These are phyloP conservation scores for Aureobasidium leucospermi DNA, from an alignment of 2,329 filamentous ascomycete species.

Conservation along the genomic window DNA sequence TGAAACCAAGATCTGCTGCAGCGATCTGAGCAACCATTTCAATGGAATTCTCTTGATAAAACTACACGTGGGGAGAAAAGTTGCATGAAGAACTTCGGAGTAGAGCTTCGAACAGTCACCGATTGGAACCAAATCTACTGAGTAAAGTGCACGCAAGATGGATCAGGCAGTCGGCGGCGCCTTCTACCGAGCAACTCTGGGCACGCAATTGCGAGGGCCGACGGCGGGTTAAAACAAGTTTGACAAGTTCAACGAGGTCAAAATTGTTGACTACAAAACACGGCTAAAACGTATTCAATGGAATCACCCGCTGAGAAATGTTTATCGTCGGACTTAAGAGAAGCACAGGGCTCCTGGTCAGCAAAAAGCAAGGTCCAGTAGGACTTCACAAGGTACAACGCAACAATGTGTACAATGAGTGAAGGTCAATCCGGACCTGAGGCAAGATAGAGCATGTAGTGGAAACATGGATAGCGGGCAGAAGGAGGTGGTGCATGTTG, in stretches of 20 bases:
- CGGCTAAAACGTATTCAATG: conserved; percentile 2
- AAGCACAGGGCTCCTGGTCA: neutral
- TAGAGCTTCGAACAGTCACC: no score
- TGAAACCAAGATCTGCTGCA: neutral
- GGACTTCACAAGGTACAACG: neutral
- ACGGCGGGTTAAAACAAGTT: neutral
- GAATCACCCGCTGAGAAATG: neutral
- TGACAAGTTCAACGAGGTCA: neutral
- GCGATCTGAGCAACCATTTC: neutral
- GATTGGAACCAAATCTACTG: no score
- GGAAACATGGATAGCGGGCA: neutral
- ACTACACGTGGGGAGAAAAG: no score
- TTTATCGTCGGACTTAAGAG: neutral
- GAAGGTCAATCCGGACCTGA: no score
- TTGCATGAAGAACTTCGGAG: no score
- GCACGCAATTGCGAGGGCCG: neutral
- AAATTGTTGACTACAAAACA: conserved; percentile 4
- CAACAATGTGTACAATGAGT: no score
- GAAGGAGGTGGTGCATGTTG: neutral
- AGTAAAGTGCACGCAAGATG: no score
- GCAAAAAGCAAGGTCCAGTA: neutral
- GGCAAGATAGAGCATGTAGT: no score
- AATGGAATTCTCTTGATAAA: neutral
- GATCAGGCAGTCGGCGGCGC: neutral
- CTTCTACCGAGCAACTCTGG: neutral